A percentile compares a stretch with the other conserved stretches of the same genome.
These are phyloP conservation scores for Filobasidium wieringae DNA, from an alignment of 768 basidiomycete genomes.

Conservation along the genomic window DNA sequence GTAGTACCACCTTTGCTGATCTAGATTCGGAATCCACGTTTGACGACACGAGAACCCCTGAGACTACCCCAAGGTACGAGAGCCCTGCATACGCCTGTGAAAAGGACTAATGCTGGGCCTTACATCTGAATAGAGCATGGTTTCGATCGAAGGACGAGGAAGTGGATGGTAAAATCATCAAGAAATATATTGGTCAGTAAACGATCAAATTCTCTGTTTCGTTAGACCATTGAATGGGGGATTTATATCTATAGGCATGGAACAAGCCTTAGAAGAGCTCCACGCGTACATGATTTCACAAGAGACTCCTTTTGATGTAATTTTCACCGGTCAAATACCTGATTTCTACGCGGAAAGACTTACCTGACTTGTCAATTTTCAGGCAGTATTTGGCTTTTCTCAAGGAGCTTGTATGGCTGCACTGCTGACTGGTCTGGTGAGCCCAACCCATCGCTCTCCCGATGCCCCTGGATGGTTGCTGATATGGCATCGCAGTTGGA, in stretches of 20 bases:
- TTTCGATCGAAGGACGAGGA: constrained; percentile 27
- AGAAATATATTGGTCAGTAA: constrained; percentile 18
- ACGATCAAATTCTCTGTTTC: too few relatives aligned
- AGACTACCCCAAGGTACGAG: constrained; percentile 28
- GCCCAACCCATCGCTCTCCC: background rate
- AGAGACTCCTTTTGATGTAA: constrained; percentile 31
- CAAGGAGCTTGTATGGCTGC: constrained; percentile 39
- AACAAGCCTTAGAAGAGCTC: constrained; percentile 31
- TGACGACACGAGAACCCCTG: constrained; percentile 30
- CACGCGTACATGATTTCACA: constrained; percentile 27
- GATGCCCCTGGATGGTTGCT: background rate
- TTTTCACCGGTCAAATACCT: background rate
- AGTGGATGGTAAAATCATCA: background rate
- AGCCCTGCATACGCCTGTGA: background rate
- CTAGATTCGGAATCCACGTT: constrained; percentile 26
- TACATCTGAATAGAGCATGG: constrained; percentile 25
- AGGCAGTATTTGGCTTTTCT: constrained; percentile 37
- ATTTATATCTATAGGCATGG: too few relatives aligned
- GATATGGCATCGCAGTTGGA: constrained; percentile 20
- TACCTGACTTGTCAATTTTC: background rate
- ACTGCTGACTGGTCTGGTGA: constrained; percentile 28
- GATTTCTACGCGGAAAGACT: background rate
- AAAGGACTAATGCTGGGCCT: background rate
- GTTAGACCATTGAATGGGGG: too few relatives aligned
- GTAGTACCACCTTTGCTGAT: constrained; percentile 24